Base-by-base conservation (phyloP, 345 rosid species). In the Syzygium jambos region DNA sequence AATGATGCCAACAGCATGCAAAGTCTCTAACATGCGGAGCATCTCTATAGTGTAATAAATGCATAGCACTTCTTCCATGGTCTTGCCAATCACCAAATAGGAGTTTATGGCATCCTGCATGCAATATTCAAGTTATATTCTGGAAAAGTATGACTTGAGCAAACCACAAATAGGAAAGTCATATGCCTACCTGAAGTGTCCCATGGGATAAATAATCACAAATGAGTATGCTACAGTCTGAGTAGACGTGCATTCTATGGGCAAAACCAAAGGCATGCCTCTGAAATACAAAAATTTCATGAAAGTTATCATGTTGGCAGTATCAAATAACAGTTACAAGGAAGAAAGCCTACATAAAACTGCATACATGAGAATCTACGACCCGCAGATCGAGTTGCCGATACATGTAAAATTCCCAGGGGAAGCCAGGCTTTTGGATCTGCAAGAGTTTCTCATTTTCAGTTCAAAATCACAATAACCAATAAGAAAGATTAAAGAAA, bases 351-450 rank as follows among this genome's bases (percentile, higher is more conserved):
- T 38, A 65, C 87, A 87, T 80, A 53, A 52, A 78, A 88, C 27
- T 41, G 85, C 93, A 51, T 93, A 98, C 99, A 87, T 92, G 94
- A 88, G 90, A 90, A 51, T 89, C 95, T 82, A 92, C 80, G 85
- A 98, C 94, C 88, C 96, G 96, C 85, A 86, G 90, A 89, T 98
- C 99, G 88, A 98, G 98, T 89, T 93, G 98, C 85, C 99, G 95
- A 89, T 98, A 98, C 95, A 98, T 92, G 95, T 98, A 92, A 88
- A 98, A 98, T 83, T 98, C 99, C 99, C 98, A 98, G 83, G 98
- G 98, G 87, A 96, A 95, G 86, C 99, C 92, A 86, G 99, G 99
- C 90, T 90, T 94, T 93, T 98, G 99, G 90, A 98, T 93, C 99
- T 96, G 95, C 85, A 86, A 92, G 84, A 87, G 63, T 85, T 54